Conservation (phyloP, 192 early-diverging fungal species). For the Chytriomyces sp. region DNA sequence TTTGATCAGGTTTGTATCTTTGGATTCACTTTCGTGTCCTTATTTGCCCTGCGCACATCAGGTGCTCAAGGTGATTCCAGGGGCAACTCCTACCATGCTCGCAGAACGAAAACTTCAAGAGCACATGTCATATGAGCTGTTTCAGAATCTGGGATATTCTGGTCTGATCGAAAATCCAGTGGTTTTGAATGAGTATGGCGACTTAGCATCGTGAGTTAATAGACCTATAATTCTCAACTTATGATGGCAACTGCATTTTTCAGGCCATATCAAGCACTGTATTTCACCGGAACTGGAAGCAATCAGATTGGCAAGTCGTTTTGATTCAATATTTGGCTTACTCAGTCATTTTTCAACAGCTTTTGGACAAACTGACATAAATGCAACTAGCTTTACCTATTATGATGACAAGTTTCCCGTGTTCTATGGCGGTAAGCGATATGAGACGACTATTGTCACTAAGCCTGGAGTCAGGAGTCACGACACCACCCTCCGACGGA, state of each 20-base stretch:
- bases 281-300: not conserved
- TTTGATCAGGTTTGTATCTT: slow-evolving; percentile 12
- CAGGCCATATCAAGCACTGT: slow-evolving; percentile 1
- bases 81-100: not conserved
- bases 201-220: slow-evolving; percentile 1
- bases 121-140: slow-evolving; percentile 1
- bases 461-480: not conserved
- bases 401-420: not conserved
- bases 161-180: not conserved
- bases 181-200: slow-evolving; percentile 13
- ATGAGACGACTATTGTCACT: not conserved
- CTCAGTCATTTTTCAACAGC: not conserved
- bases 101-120: not conserved
- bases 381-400: not conserved
- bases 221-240: not conserved
- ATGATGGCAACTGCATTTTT: not conserved
- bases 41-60: not conserved
- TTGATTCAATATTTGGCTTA: not conserved
- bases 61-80: not conserved
- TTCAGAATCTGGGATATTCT: slow-evolving; percentile 3
- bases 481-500: not conserved
- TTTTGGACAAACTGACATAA: slow-evolving; percentile 8
- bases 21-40: not conserved
- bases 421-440: slow-evolving; percentile 5
- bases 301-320: not conserved